These are phyloP conservation scores for Mollisiaceae sp. DNA, from an alignment of 2,329 filamentous ascomycete species.

Conservation along the genomic window DNA sequence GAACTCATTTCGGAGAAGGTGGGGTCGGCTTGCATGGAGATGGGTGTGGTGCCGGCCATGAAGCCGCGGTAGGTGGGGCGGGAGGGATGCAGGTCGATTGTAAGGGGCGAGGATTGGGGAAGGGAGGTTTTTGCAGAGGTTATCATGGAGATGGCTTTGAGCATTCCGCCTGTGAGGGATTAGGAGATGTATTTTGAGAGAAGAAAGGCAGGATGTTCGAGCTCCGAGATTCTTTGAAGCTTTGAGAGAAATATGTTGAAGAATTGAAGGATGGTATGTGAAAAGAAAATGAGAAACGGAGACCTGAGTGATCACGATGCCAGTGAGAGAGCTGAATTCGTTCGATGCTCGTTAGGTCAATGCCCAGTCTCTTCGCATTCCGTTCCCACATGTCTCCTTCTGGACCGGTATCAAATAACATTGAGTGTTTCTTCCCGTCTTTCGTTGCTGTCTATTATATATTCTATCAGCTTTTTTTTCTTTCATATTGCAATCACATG, in stretches of 20 bases:
- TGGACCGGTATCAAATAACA: conserved; percentile 60
- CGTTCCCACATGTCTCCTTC: conserved; percentile 56
- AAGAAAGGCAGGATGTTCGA: background rate
- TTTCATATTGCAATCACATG: too few relatives aligned
- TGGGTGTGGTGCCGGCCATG: conserved; percentile 45
- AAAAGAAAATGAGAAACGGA: too few relatives aligned
- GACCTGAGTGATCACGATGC: conserved; percentile 61
- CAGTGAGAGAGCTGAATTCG: conserved; percentile 57
- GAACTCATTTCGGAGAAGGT: conserved; percentile 52
- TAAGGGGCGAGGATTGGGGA: conserved; percentile 40
- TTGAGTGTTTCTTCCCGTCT: conserved; percentile 49
- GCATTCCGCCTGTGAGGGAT: conserved; percentile 46
- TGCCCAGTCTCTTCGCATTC: conserved; percentile 52
- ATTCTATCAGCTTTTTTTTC: background rate
- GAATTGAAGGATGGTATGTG: too few relatives aligned
- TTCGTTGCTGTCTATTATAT: conserved; percentile 51
- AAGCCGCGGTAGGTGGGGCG: conserved; percentile 57
- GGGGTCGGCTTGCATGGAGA: conserved; percentile 59
- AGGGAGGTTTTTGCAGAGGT: conserved; percentile 45
- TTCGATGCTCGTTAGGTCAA: conserved; percentile 51
- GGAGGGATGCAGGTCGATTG: conserved; percentile 57
- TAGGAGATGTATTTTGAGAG: background rate
- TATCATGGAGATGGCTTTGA: conserved; percentile 54
- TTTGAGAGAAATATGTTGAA: too few relatives aligned
- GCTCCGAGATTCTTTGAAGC: too few relatives aligned